Base-by-base conservation (phyloP, 2,329 filamentous ascomycete genomes). In the Colletotrichum spaethianum region DNA sequence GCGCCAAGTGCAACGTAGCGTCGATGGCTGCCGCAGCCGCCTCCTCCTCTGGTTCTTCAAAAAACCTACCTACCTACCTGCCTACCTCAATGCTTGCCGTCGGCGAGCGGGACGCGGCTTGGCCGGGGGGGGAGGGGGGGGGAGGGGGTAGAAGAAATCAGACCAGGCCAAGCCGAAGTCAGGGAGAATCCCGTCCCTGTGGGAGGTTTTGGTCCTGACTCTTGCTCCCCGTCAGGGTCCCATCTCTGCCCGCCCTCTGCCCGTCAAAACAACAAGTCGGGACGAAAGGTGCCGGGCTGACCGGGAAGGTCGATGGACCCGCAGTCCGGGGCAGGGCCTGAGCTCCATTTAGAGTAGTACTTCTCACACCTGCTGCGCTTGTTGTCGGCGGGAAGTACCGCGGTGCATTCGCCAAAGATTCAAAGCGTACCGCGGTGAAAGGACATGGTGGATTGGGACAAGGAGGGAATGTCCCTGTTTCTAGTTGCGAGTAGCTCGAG, bases 281-380 rank as follows among this genome's bases (percentile, higher is more conserved):
- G 48, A 52, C 26, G 48, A 52, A 52, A 18, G 23, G 48, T 31
- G 26, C 48, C 16, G 48, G 48, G 16, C 31, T 7, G 23, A 18
- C 9, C 18, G 26, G 18, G 50, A 18, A 33, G 50, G 28, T 31
- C 50, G 18, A 31, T n/a, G 8, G 20, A 26, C 48, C 26, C 8
- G 48, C 26, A 8, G 28, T 16, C 11, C 8, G 33, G 18, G 18
- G 20, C 52, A 14, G 52, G 28, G 31, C 14, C 52, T 55, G 31
- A 36, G 52, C 52, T 55, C 31, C 52, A 31, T 55, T 55, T 55
- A 55, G 52, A 23, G 52, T 55, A 55, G 23, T n/a, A 4, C n/a
- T n/a, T n/a, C n/a, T n/a, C n/a, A 11, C 18, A 36, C 36, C 28
- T 20, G 9, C 31, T 36, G 52, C 28, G 50, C 50, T n/a, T n/a